These are phyloP conservation scores for Candida buenavistaensis DNA, from an alignment of 1,139 yeast genomes.

Conservation along the genomic window DNA sequence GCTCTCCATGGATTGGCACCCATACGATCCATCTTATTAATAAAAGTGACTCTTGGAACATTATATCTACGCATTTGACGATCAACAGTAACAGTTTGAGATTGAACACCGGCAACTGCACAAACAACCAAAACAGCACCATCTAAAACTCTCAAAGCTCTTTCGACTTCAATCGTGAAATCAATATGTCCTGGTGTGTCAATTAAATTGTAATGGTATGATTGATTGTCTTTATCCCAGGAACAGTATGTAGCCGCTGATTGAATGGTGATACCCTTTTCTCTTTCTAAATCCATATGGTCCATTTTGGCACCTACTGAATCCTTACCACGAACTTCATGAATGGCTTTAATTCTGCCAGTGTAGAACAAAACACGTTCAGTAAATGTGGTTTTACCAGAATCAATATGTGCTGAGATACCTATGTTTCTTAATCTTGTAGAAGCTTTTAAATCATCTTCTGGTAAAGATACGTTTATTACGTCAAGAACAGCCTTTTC, in stretches of 20 bases:
- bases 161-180: constrained; percentile 96
- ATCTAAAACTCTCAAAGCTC: constrained; percentile 93
- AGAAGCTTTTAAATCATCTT: constrained; percentile 57
- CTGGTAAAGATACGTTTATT: constrained; percentile 51
- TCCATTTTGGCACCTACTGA: constrained; percentile 98
- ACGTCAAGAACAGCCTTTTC: constrained; percentile 68
- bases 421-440: constrained; percentile 86
- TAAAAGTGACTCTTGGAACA: constrained; percentile 93
- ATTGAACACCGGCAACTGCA: constrained; percentile 97
- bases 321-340: constrained; percentile 97
- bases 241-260: constrained; percentile 98
- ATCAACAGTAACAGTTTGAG: constrained; percentile 97
- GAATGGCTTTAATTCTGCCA: constrained; percentile 96
- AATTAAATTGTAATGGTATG: constrained; percentile 87
- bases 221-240: constrained; percentile 74
- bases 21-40: constrained; percentile 98
- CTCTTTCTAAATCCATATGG: constrained; percentile 90
- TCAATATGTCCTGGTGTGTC: constrained; percentile 99
- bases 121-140: constrained; percentile 98
- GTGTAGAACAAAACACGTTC: constrained; percentile 96
- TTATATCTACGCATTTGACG: constrained; percentile 98
- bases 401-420: constrained; percentile 88
- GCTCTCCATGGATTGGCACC: constrained; percentile 97
- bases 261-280: constrained; percentile 95
- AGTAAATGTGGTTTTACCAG: constrained; percentile 88